Evolutionary conservation across 2,329 filamentous ascomycete species (phyloP).

Genomic region (Stagonosporopsis tanaceti): DNA sequence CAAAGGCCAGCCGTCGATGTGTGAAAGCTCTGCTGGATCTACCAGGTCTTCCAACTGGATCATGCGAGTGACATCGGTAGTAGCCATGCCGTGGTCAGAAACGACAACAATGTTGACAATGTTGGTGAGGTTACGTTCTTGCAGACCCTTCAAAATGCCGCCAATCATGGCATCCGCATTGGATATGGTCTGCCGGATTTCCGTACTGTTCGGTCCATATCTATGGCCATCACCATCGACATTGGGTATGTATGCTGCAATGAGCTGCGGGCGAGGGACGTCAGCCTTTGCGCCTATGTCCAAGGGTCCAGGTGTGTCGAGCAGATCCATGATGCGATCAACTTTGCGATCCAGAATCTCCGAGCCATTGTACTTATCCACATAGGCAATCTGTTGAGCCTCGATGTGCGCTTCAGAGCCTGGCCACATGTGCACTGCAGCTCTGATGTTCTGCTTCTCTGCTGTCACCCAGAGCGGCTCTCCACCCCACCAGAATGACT

Average conservation of each 20-base stretch:
- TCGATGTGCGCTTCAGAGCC: constrained; percentile 89
- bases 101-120: constrained; percentile 97
- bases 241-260: constrained; percentile 93
- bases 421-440: constrained; percentile 98
- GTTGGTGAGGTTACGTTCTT: constrained; percentile 81
- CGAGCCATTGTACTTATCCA: constrained; percentile 84
- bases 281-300: constrained; percentile 59
- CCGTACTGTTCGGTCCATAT: constrained; percentile 93
- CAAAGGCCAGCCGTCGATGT: constrained; percentile 93
- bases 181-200: constrained; percentile 79
- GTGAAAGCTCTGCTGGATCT: constrained; percentile 77
- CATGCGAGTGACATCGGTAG: constrained; percentile 79
- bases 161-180: constrained; percentile 86
- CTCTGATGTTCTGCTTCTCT: constrained; percentile 78
- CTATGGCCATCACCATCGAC: constrained; percentile 87
- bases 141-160: constrained; percentile 75
- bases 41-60: constrained; percentile 91
- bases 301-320: constrained; percentile 82
- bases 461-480: constrained; percentile 95
- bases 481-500: constrained; percentile 92
- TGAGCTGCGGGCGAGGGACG: constrained; percentile 79
- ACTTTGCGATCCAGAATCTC: constrained; percentile 81
- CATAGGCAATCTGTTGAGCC: constrained; percentile 75
- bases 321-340: constrained; percentile 76
- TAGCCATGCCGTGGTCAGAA: constrained; percentile 98